Evolutionary conservation across 2,329 filamentous ascomycete genomes (phyloP), one percentile per base, ranked within the genome.

Genomic region (Penicillium sp.): DNA sequence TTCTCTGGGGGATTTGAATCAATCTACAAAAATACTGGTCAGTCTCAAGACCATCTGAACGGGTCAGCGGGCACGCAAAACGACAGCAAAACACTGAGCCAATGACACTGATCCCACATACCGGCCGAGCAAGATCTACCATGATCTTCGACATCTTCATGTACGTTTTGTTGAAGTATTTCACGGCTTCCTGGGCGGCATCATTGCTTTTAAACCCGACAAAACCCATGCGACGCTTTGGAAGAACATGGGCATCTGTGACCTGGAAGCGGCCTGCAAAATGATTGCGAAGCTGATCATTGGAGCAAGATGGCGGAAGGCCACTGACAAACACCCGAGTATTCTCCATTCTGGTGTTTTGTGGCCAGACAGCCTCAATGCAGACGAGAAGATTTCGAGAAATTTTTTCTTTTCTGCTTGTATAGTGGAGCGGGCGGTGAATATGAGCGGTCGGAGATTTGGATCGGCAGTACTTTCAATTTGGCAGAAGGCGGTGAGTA

Each of bases 161-260:
- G 67, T 88, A 98, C 47, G 89, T 83, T 62, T 79, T 86, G 72
- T 98, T 89, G 74, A 95, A 95, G 71, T 95, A 94, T 65, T 85
- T 89, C 61, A 93, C 84, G 30, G 92, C 90, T 58, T 81, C 78
- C 40, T 77, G 72, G 39, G 92, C 92, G 60, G 86, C 83, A 45
- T 90, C 79, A 10, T 84, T 71, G 35, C 78, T 85, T 68, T 85
- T 89, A 73, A 90, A 96, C 47, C 92, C 92, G 43, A 98, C 80
- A 74, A 95, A 98, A 54, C 89, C 92, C 65, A 98, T 95, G 52
- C 89, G 79, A 56, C 92, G 80, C 57, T 88, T 81, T 4, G 86
- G 79, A 59, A 96, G 85, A 60, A 95, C 77, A 74, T 94, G 94
- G 55, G 88, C 79, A 68, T 98, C 92, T 36, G 90, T 96, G 59